Evolutionary conservation across 2,329 filamentous ascomycete genomes (phyloP).

Genomic region (Colletotrichum sansevieriae): DNA sequence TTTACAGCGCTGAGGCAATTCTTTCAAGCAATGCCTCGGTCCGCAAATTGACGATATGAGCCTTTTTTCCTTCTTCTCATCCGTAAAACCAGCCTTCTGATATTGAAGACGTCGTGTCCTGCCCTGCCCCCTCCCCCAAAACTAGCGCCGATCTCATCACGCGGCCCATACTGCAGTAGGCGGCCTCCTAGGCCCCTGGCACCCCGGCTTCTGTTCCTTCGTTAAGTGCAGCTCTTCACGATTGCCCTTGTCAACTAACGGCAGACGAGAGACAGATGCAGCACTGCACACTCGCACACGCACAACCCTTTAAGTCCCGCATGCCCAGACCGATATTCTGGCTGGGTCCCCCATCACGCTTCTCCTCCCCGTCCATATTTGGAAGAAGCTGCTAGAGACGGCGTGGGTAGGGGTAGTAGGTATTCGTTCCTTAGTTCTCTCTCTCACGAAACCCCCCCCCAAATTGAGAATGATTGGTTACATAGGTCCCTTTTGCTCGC

Average conservation of each 20-base stretch:
- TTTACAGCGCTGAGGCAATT: too few species aligned
- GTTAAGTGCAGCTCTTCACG: constrained; percentile 9
- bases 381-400: constrained; percentile 4
- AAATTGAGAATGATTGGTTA: too few species aligned
- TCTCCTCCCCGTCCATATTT: too few species aligned
- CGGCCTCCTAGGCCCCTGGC: constrained; percentile 20
- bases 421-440: neutral
- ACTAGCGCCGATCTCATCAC: constrained; percentile 34
- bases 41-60: neutral
- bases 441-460: too few species aligned
- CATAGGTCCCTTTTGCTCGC: constrained; percentile 6
- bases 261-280: constrained; percentile 1
- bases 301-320: neutral
- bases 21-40: too few species aligned
- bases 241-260: constrained; percentile 22
- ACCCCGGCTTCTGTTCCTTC: constrained; percentile 15
- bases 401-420: constrained; percentile 22
- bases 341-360: neutral
- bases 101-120: neutral
- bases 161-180: constrained; percentile 9
- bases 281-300: neutral
- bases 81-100: neutral
- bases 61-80: neutral
- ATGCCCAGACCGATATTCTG: constrained; percentile 3
- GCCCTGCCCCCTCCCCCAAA: neutral